These are phyloP conservation scores for Elsinoe perseae DNA, from an alignment of 2,329 filamentous ascomycete species.

Conservation along the genomic window DNA sequence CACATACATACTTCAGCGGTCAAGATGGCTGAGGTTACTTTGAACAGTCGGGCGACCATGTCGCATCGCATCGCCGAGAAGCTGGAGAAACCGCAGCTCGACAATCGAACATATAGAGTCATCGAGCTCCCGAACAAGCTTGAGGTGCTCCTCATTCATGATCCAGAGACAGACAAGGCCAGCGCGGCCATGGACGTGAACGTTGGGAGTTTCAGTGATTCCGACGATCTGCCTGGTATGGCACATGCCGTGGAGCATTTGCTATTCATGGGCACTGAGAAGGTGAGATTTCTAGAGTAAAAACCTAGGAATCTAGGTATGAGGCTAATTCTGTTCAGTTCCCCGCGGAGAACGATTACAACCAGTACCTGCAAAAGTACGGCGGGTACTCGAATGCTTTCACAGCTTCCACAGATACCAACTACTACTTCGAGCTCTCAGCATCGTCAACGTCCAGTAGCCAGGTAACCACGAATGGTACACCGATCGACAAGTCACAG, in stretches of 20 bases:
- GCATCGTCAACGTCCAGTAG: constrained; percentile 60
- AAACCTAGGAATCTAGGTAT: not conserved
- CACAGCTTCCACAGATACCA: constrained; percentile 86
- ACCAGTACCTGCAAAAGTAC: constrained; percentile 81
- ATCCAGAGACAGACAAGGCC: constrained; percentile 91
- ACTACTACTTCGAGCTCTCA: constrained; percentile 95
- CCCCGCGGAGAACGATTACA: constrained; percentile 90
- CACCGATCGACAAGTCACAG: constrained; percentile 31
- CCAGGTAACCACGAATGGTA: constrained; percentile 33
- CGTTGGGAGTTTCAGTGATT: constrained; percentile 91
- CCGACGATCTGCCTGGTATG: constrained; percentile 84
- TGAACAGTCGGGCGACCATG: constrained; percentile 20
- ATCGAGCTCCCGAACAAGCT: constrained; percentile 78
- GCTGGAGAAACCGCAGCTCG: constrained; percentile 74
- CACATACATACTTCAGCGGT: not conserved
- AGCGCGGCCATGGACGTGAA: constrained; percentile 93
- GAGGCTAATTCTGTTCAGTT: constrained; percentile 47
- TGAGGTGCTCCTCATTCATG: constrained; percentile 86
- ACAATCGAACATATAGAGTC: constrained; percentile 81
- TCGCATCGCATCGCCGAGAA: constrained; percentile 49
- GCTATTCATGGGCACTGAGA: constrained; percentile 97
- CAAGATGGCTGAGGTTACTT: constrained; percentile 12
- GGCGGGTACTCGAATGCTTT: constrained; percentile 93
- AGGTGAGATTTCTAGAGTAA: constrained; percentile 45
- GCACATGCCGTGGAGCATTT: constrained; percentile 94